Evolutionary conservation across 2,329 filamentous ascomycete species (phyloP), one percentile per base, ranked within the genome.

Genomic region (Talaromyces sp.): DNA sequence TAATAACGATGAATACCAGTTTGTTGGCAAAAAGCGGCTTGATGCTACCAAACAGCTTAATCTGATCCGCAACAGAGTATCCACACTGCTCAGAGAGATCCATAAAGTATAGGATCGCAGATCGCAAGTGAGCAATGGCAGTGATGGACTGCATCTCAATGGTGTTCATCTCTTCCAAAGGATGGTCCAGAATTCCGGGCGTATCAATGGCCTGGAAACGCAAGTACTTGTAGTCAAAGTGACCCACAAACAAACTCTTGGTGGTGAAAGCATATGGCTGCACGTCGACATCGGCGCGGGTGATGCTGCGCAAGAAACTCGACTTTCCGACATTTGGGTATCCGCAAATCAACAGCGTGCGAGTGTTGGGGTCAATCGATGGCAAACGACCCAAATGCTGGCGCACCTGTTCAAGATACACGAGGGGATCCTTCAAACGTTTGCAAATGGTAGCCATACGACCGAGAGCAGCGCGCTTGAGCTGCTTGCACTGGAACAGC

Each of bases 141-240:
- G 93, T 98, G 68, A 99, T 97, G 64, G 90, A 90, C 82, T 98
- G 95, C 91, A 98, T 98, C 79, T 99, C 95, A 73, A 99, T 99
- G 3, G 95, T 98, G 80, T 97, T 96, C 95, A 98, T 99, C 80
- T 98, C 95, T 78, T 98, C 95, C 9, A 99, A 86, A 38, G 93
- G 93, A 75, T 99, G 95, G 70, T 99, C 95, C 63, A 99, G 81
- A 67, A 99, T 96, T 82, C 95, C 95, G n/a, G 93, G 93, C 11
- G 95, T 99, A 78, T 99, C 95, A 68, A 99, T 97, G 29, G 92
- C 93, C 80, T 93, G 89, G 79, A 92, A 92, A 64, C 90, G 84
- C 67, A 92, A 82, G 79, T 93, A 95, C 79, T 96, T 96, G 82
- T 96, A 96, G 78, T 96, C 92, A 74, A 98, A 97, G 79, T 99